Evolutionary conservation across 352 stramenopile genomes (phyloP).

Genomic region (Pythium brachiatum): DNA sequence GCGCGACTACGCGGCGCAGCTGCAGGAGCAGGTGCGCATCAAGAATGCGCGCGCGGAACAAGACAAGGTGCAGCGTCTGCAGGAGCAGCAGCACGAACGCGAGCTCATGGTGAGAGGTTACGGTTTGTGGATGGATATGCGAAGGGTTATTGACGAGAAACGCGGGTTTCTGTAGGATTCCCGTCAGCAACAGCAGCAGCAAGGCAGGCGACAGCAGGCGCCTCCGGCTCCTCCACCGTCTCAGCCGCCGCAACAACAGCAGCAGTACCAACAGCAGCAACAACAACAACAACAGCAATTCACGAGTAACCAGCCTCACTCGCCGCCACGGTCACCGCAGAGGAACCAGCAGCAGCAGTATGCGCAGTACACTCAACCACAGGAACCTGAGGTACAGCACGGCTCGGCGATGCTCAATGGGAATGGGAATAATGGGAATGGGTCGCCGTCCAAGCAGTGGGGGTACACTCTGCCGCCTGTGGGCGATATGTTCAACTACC

Average conservation of each 20-base stretch:
- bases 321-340: slow-evolving; percentile 2
- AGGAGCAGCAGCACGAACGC: slow-evolving; percentile 53
- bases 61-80: slow-evolving; percentile 34
- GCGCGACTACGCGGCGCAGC: slow-evolving; percentile 59
- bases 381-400: slow-evolving; percentile 5
- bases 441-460: slow-evolving; percentile 13
- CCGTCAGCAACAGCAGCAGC: slow-evolving; percentile 2
- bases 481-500: not conserved
- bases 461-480: not conserved
- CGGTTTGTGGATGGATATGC: not conserved
- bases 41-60: slow-evolving; percentile 49
- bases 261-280: not conserved
- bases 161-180: slow-evolving; percentile 18
- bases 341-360: not conserved
- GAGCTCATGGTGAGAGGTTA: slow-evolving; percentile 28
- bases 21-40: slow-evolving; percentile 58
- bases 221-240: not conserved
- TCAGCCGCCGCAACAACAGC: not conserved
- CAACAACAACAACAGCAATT: not conserved
- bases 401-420: not conserved
- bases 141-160: not conserved
- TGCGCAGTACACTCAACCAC: not conserved
- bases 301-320: not conserved
- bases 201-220: not conserved
- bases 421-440: too few species aligned